Percentiles rank a stretch among this genome's conserved stretches.
phyloP scores from a whole-genome alignment of 306 rosid genomes.

The Cicer bijugum region DNA sequence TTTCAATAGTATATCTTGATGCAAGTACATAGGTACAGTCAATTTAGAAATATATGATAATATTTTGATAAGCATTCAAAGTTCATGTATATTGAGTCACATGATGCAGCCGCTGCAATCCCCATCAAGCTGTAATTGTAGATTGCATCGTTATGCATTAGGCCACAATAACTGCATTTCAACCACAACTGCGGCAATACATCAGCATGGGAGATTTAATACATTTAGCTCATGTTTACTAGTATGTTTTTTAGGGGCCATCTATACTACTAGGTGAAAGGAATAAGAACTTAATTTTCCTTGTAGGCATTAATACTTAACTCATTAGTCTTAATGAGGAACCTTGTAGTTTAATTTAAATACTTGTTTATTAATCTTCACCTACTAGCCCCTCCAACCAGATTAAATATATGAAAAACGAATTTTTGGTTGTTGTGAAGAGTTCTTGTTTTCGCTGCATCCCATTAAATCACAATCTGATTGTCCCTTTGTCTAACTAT shows the following conservation, averaged over 20 bases:
- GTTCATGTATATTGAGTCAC: too few species aligned
- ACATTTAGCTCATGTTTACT: neutral
- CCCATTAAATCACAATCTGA: conserved; percentile 1
- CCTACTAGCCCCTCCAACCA: neutral
- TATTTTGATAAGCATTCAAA: conserved; percentile 13
- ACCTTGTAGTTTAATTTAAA: neutral
- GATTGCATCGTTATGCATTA: neutral
- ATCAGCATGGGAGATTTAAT: neutral
- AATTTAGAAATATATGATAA: conserved; percentile 5
- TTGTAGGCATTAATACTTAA: neutral
- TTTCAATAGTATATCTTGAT: conserved; percentile 22
- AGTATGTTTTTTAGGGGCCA: neutral
- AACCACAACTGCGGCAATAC: neutral
- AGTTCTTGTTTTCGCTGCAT: conserved; percentile 3
- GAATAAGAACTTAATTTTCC: neutral
- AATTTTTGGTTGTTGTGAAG: conserved; percentile 5
- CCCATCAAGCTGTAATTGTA: neutral
- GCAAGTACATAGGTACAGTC: neutral
- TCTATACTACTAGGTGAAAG: conserved; percentile 7
- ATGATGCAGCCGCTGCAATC: too few species aligned
- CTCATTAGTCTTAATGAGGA: neutral
- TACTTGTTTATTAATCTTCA: neutral
- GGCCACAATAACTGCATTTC: neutral
- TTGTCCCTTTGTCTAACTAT: conserved; percentile 25
- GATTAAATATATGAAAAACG: neutral